Percentiles rank a stretch among this genome's conserved stretches.
Evolutionary conservation across 768 basidiomycete genomes (phyloP).

Genomic region (Lepiota brunneoincarnata): DNA sequence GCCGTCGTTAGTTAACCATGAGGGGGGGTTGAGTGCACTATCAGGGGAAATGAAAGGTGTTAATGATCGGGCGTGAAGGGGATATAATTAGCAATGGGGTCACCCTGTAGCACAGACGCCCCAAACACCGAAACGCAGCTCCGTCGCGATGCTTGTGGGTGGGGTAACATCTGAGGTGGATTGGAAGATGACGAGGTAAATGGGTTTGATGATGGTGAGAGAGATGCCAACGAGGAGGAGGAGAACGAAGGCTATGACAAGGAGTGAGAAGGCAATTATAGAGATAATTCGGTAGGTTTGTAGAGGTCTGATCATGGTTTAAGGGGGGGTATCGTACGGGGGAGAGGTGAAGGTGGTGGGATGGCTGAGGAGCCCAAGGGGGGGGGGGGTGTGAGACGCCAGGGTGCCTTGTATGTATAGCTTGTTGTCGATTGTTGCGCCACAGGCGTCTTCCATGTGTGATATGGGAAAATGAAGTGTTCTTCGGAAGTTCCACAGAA

Average conservation of each 20-base stretch:
- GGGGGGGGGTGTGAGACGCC: not conserved
- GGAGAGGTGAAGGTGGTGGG: not conserved
- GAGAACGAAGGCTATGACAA: constrained; percentile 65
- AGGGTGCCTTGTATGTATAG: too few relatives aligned
- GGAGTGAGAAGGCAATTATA: constrained; percentile 42
- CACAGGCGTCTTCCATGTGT: too few relatives aligned
- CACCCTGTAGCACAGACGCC: constrained; percentile 71
- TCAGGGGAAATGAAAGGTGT: constrained; percentile 24
- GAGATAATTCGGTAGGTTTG: constrained; percentile 47
- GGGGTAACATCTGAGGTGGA: constrained; percentile 27
- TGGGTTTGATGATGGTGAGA: constrained; percentile 66
- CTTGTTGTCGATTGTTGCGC: too few relatives aligned
- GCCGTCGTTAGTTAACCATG: constrained; percentile 35
- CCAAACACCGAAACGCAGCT: constrained; percentile 78
- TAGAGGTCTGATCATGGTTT: constrained; percentile 29
- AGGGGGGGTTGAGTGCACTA: constrained; percentile 28
- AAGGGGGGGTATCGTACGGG: not conserved
- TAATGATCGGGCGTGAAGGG: not conserved
- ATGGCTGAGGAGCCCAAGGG: not conserved
- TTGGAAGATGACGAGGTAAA: constrained; percentile 57
- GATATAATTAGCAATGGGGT: not conserved
- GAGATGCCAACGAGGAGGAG: constrained; percentile 76
- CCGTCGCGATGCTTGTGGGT: constrained; percentile 51
- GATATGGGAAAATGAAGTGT: too few relatives aligned
- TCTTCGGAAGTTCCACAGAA: too few relatives aligned